Evolutionary conservation across 345 rosid genomes (phyloP).

Genomic region (Mangifera indica): DNA sequence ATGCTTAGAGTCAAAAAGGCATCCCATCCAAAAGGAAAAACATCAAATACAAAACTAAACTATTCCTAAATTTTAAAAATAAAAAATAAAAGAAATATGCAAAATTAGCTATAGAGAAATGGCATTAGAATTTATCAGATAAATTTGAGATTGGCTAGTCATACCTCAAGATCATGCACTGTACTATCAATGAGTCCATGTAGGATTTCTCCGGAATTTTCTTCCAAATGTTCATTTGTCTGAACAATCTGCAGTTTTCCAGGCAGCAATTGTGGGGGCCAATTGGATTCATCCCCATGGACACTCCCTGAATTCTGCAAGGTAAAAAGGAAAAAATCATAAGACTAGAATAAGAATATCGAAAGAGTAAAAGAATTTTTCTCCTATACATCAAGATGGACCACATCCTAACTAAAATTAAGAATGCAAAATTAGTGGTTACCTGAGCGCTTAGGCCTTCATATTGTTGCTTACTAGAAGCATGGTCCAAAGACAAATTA

Average conservation of each 20-base stretch:
- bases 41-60: neutral
- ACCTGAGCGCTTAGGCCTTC: constrained; percentile 35
- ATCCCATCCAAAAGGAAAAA: neutral
- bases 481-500: constrained; percentile 23
- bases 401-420: neutral
- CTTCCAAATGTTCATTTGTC: constrained; percentile 22
- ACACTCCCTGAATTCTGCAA: constrained; percentile 17
- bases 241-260: constrained; percentile 22
- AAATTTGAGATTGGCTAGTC: neutral
- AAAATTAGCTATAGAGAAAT: neutral
- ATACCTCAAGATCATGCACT: constrained; percentile 43
- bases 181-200: constrained; percentile 21
- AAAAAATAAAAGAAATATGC: neutral
- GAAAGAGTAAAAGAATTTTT: neutral
- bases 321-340: neutral
- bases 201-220: constrained; percentile 16
- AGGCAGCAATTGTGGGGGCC: constrained; percentile 17
- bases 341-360: neutral
- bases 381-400: neutral
- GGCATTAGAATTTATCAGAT: neutral
- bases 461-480: constrained; percentile 27
- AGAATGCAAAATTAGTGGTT: constrained; percentile 5
- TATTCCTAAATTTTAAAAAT: neutral
- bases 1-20: neutral
- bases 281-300: constrained; percentile 10